Conservation (phyloP, 1,284 basidiomycete genomes). For the Heterobasidion occidentale region DNA sequence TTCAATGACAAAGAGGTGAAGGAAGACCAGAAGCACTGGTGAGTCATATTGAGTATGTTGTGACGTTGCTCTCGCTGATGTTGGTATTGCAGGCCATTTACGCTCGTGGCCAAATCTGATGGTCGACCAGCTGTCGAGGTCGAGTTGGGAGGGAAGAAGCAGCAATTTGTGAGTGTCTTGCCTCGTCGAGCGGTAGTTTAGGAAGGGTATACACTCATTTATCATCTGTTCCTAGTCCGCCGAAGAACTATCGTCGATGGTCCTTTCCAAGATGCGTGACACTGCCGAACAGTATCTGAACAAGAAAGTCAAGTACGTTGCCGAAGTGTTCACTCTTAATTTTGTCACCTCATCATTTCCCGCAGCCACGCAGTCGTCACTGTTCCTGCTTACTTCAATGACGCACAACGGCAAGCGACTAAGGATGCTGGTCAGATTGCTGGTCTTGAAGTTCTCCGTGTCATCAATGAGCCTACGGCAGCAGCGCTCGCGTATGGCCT, state of each 20-base stretch:
- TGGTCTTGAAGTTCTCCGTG: constrained; percentile 93
- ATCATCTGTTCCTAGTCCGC: constrained; percentile 40
- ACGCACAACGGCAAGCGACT: constrained; percentile 97
- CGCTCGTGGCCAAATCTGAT: constrained; percentile 65
- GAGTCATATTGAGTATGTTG: constrained; percentile 13
- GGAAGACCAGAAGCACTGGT: constrained; percentile 83
- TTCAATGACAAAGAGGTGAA: constrained; percentile 92
- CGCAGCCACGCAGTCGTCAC: constrained; percentile 79
- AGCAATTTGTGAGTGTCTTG: constrained; percentile 49
- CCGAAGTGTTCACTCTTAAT: not conserved
- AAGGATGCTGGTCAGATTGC: constrained; percentile 97
- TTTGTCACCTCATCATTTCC: not conserved
- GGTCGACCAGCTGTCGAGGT: constrained; percentile 74
- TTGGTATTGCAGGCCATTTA: constrained; percentile 59
- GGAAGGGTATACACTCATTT: constrained; percentile 6
- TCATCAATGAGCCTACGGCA: constrained; percentile 98
- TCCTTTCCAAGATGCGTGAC: constrained; percentile 91
- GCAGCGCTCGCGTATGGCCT: constrained; percentile 97
- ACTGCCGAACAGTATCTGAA: constrained; percentile 91
- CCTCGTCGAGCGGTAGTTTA: not conserved
- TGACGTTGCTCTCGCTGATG: constrained; percentile 4
- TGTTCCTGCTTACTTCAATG: constrained; percentile 98
- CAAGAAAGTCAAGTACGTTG: constrained; percentile 86
- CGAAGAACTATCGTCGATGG: constrained; percentile 82
- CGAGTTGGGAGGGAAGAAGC: constrained; percentile 65